phyloP scores from a whole-genome alignment of 805 yeast species.

The Diddensiella transvaalensis region DNA sequence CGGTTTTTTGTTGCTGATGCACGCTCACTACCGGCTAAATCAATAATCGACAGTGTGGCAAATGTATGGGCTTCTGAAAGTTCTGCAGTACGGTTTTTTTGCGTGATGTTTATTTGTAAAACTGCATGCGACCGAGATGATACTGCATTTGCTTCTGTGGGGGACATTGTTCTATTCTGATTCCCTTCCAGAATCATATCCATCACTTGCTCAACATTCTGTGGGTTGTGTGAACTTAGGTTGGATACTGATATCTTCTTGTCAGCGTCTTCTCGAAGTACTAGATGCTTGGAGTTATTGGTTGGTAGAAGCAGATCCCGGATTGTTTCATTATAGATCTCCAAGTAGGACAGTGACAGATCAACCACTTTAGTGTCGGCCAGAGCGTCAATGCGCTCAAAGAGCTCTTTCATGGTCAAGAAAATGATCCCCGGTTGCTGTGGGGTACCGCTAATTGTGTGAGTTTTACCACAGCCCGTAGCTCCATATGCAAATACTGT shows the following conservation, averaged over 20 bases:
- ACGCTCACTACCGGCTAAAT: constrained; percentile 92
- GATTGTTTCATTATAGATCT: constrained; percentile 87
- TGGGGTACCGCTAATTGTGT: constrained; percentile 76
- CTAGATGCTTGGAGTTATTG: constrained; percentile 31
- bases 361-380: constrained; percentile 56
- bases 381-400: constrained; percentile 53
- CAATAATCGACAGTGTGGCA: constrained; percentile 83
- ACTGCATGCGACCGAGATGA: constrained; percentile 95
- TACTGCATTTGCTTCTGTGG: constrained; percentile 87
- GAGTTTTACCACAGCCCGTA: constrained; percentile 97
- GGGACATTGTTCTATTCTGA: constrained; percentile 70
- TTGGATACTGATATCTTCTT: constrained; percentile 68
- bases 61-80: constrained; percentile 63
- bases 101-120: constrained; percentile 70
- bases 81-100: constrained; percentile 57
- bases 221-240: constrained; percentile 59
- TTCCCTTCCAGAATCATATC: constrained; percentile 72
- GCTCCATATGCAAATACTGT: constrained; percentile 95
- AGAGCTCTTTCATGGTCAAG: constrained; percentile 73
- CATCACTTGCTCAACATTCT: constrained; percentile 40
- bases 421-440: constrained; percentile 76
- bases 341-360: constrained; percentile 63
- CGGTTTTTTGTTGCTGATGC: constrained; percentile 86
- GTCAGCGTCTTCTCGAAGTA: constrained; percentile 68
- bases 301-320: constrained; percentile 70